Evolutionary conservation across 108 stramenopile genomes (phyloP).

Genomic region (Cyclotella baltica): DNA sequence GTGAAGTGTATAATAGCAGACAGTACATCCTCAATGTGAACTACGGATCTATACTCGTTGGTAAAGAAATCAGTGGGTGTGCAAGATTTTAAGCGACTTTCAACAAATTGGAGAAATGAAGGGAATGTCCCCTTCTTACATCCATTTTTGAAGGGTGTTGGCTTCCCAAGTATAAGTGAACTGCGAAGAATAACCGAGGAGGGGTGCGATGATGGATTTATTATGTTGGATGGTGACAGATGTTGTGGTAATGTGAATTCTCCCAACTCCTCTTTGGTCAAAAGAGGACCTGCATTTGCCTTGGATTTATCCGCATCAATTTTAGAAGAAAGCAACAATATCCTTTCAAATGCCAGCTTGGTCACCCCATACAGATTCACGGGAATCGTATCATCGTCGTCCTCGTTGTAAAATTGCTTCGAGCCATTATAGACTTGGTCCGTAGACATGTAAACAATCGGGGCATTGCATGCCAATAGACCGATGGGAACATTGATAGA

Average conservation of each 20-base stretch:
- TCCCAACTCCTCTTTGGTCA: constrained; percentile 25
- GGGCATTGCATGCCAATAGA: constrained; percentile 45
- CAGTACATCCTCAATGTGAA: constrained; percentile 59
- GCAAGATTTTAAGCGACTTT: constrained; percentile 32
- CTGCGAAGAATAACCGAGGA: constrained; percentile 58
- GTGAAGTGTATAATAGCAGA: constrained; percentile 53
- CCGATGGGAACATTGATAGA: constrained; percentile 61
- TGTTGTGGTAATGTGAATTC: not conserved
- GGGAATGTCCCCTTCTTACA: constrained; percentile 38
- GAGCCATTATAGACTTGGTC: constrained; percentile 86
- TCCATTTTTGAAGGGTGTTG: constrained; percentile 58
- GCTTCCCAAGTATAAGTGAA: constrained; percentile 77
- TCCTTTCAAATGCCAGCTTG: constrained; percentile 71
- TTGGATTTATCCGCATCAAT: not conserved
- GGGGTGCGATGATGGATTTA: not conserved
- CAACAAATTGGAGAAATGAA: constrained; percentile 80
- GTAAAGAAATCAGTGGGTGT: constrained; percentile 52
- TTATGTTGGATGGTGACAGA: constrained; percentile 7
- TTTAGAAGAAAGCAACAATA: constrained; percentile 12
- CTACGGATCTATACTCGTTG: constrained; percentile 72
- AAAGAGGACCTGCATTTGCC: not conserved
- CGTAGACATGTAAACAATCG: constrained; percentile 75
- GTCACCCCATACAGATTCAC: constrained; percentile 77
- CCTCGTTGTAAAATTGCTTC: constrained; percentile 55
- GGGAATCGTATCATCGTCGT: constrained; percentile 42